Evolutionary conservation across 2,329 filamentous ascomycete species (phyloP).

Genomic region (Fonsecaea monophora): DNA sequence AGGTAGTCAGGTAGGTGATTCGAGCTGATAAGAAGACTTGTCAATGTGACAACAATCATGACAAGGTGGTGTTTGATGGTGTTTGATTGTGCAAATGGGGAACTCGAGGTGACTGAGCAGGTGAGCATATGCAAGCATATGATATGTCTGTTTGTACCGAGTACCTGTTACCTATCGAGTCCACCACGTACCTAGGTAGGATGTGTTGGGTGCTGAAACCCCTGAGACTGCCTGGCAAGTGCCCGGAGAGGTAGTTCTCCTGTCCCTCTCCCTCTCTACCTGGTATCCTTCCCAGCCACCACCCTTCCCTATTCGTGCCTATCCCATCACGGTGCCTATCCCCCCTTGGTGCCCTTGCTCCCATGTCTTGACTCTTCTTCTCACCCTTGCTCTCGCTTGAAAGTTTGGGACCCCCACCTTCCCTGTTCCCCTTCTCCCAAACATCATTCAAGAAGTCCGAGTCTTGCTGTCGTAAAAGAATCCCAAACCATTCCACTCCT

Average conservation of each 20-base stretch:
- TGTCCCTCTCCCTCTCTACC: neutral
- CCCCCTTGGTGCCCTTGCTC: neutral
- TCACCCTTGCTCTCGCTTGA: slow-evolving; percentile 1
- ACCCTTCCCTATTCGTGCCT: neutral
- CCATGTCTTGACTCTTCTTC: neutral
- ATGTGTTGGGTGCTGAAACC: neutral
- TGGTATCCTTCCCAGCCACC: neutral
- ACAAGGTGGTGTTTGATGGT: too few relatives aligned
- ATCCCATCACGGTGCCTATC: neutral
- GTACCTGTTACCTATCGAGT: neutral
- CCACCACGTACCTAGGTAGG: too few relatives aligned
- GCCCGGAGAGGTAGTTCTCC: neutral
- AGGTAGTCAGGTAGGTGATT: neutral
- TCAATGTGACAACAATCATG: too few relatives aligned
- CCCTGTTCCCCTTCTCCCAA: slow-evolving; percentile 17
- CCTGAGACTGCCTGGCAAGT: neutral
- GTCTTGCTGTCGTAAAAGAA: slow-evolving; percentile 4
- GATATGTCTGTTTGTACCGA: neutral
- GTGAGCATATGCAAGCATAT: neutral
- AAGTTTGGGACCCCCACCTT: neutral
- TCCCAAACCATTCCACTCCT: neutral
- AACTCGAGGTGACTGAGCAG: neutral
- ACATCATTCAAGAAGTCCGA: slow-evolving; percentile 21
- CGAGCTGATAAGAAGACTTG: neutral
- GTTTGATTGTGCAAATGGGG: too few relatives aligned